Base-by-base conservation (phyloP, 352 stramenopile species). In the Phytophthora pisi region DNA sequence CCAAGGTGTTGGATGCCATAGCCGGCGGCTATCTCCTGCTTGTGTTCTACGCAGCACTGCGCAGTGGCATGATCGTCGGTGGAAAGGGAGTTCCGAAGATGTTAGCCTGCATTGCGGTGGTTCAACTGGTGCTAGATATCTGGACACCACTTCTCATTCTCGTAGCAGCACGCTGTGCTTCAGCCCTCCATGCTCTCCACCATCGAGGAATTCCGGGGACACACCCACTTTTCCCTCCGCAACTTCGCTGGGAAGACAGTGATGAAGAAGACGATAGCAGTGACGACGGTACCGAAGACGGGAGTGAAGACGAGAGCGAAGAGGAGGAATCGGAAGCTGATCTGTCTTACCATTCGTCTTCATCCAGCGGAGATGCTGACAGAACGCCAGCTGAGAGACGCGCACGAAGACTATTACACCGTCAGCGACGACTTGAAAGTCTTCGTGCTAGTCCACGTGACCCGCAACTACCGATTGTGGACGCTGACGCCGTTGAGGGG, bases 111-210 rank as follows among this genome's bases (percentile, higher is more conserved):
- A 84, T 78, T n/a, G 81, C 57, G 4, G 20, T 80, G 8, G 57
- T 90, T 16, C 54, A 82, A 30, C 43, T 94, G 3, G 67, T 91
- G 2, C 65, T 94, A 1, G 83, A 94, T 28, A 68, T 87, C 9
- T 94, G 86, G 86, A 64, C 69, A 23, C 84, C 86, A 10, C 52
- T 94, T 43, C 69, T 94, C 5, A 79, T 91, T 46, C 63, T 94
- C 28, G 83, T 92, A 23, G 76, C 84, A n/a, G 81, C 74, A 13
- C 84, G 82, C 4, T 91, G 85, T 36, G 84, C 75, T 2, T 51
- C 62, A 5, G 66, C 79, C 16, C 58, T 92, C 13, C 82, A 91
- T 56, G 40, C 31, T 5, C 84, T 91, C 24, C 82, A 91, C 34
- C 78, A 78, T 50, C 75, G 76, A 57, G 86, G 85, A 42, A 84